phyloP scores from a whole-genome alignment of 768 basidiomycete species.

The Tulasnella sp. region DNA sequence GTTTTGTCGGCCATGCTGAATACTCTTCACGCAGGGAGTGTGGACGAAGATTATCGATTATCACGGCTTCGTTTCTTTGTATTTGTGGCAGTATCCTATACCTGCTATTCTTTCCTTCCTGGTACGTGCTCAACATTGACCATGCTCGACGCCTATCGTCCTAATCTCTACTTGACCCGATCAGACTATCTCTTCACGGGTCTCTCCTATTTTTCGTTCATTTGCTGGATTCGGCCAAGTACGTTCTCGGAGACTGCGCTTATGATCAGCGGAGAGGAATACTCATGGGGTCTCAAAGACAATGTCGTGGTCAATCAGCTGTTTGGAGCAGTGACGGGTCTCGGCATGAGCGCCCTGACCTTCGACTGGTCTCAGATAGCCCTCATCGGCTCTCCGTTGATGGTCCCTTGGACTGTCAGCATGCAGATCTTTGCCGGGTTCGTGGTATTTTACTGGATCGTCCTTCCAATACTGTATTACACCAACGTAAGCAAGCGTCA shows the following conservation, averaged over 20 bases:
- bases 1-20: slow-evolving; percentile 92
- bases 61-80: slow-evolving; percentile 75
- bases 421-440: slow-evolving; percentile 82
- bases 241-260: neutral
- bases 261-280: neutral
- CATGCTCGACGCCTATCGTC: neutral
- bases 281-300: slow-evolving; percentile 23
- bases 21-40: slow-evolving; percentile 92
- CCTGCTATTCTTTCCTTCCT: slow-evolving; percentile 84
- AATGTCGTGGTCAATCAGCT: slow-evolving; percentile 84
- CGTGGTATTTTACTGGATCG: slow-evolving; percentile 84
- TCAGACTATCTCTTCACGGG: slow-evolving; percentile 83
- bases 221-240: slow-evolving; percentile 73
- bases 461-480: slow-evolving; percentile 84
- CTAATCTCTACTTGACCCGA: neutral
- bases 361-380: slow-evolving; percentile 83
- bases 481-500: slow-evolving; percentile 60
- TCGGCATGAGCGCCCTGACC: slow-evolving; percentile 83
- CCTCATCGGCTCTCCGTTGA: slow-evolving; percentile 59
- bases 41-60: slow-evolving; percentile 39
- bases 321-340: slow-evolving; percentile 71
- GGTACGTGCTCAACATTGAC: slow-evolving; percentile 40
- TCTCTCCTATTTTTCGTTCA: slow-evolving; percentile 76
- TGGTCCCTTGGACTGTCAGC: slow-evolving; percentile 95
- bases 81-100: slow-evolving; percentile 46